These are phyloP conservation scores for Naganishia onofrii DNA, from an alignment of 768 basidiomycete genomes.

Conservation along the genomic window DNA sequence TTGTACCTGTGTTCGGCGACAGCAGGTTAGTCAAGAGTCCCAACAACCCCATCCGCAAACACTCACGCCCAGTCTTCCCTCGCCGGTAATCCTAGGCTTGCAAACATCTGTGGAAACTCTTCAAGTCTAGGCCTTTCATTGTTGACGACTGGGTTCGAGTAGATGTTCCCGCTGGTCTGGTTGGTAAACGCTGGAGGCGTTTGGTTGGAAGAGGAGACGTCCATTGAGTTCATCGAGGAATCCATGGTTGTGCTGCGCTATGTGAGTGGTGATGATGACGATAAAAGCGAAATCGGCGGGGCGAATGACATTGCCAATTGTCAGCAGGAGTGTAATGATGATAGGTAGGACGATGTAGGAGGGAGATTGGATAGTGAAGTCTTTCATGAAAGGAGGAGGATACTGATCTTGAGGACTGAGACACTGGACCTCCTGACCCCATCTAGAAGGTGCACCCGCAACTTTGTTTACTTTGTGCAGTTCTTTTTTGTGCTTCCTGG, in stretches of 20 bases:
- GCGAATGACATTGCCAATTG: too few species aligned
- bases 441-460: too few species aligned
- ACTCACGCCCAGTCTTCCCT: constrained; percentile 29
- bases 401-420: too few species aligned
- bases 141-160: constrained; percentile 6
- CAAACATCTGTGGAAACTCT: constrained; percentile 1
- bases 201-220: not conserved
- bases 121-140: constrained; percentile 8
- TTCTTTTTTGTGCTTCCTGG: not conserved
- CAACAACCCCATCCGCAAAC: not conserved
- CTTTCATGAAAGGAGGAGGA: too few species aligned
- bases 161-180: not conserved
- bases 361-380: too few species aligned
- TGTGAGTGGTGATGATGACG: too few species aligned
- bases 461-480: too few species aligned
- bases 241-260: not conserved
- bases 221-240: not conserved
- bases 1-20: constrained; percentile 42
- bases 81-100: constrained; percentile 7
- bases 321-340: too few species aligned
- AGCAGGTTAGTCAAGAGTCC: not conserved
- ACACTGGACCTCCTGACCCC: too few species aligned
- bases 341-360: too few species aligned
- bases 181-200: not conserved
- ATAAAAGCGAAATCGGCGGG: too few species aligned